A percentile compares a stretch with the other conserved stretches of the same genome.
phyloP scores from a whole-genome alignment of 176 grass and related monocot genomes.

The Raddia distichophylla region DNA sequence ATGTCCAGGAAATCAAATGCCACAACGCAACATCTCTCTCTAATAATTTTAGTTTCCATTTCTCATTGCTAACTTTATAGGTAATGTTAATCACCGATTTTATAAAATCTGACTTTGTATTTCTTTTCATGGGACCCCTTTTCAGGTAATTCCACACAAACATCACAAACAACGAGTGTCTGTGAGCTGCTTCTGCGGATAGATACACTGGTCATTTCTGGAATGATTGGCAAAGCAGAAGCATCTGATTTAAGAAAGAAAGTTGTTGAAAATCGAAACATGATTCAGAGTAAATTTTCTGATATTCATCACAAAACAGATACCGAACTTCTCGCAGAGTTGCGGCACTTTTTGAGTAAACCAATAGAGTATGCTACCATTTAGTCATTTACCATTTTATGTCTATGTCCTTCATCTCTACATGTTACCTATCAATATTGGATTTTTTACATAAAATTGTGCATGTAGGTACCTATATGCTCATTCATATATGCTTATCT shows the following conservation, averaged over 20 bases:
- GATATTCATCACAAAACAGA: slow-evolving; percentile 48
- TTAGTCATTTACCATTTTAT: slow-evolving; percentile 1
- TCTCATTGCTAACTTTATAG: not conserved
- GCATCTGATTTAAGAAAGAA: slow-evolving; percentile 63
- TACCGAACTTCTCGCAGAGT: slow-evolving; percentile 49
- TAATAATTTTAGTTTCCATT: not conserved
- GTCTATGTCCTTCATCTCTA: slow-evolving; percentile 4
- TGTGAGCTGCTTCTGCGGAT: slow-evolving; percentile 52
- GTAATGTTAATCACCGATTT: not conserved
- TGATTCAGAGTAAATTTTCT: slow-evolving; percentile 34
- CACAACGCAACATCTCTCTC: not conserved
- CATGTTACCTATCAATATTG: not conserved
- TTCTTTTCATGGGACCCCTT: not conserved
- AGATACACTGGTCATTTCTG: slow-evolving; percentile 57
- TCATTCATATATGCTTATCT: not conserved
- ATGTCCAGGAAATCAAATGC: not conserved
- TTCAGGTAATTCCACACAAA: slow-evolving; percentile 37
- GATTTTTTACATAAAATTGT: not conserved
- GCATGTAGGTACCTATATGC: not conserved
- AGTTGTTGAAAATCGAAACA: slow-evolving; percentile 40
- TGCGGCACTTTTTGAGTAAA: slow-evolving; percentile 50
- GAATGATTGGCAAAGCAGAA: slow-evolving; percentile 42
- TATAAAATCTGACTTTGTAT: not conserved
- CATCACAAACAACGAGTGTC: slow-evolving; percentile 34
- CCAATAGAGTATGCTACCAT: slow-evolving; percentile 42